Evolutionary conservation across 495 filamentous ascomycete species (phyloP).

Genomic region (Hypoxylon subgilvum): DNA sequence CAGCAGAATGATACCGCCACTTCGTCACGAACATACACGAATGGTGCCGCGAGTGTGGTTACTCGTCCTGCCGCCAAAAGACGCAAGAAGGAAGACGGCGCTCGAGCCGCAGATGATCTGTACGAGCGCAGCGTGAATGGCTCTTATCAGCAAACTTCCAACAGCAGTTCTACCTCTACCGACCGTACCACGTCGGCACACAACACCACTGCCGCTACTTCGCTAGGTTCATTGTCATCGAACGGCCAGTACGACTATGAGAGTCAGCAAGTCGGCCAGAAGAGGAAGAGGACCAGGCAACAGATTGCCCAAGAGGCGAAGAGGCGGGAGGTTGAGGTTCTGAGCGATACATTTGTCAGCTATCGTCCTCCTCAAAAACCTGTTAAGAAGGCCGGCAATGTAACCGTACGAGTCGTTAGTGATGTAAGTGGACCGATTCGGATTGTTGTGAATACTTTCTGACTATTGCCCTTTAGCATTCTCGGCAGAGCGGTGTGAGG

Average conservation of each 20-base stretch:
- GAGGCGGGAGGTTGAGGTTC: conserved; percentile 68
- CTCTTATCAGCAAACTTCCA: conserved; percentile 71
- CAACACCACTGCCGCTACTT: conserved; percentile 89
- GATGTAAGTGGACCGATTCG: conserved; percentile 70
- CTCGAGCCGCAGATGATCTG: conserved; percentile 46
- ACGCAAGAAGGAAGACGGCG: conserved; percentile 55
- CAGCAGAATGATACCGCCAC: conserved; percentile 33
- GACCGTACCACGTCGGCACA: conserved; percentile 84
- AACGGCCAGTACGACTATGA: conserved; percentile 67
- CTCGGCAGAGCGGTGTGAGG: conserved; percentile 59
- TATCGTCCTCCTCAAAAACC: conserved; percentile 88
- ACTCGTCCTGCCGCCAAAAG: conserved; percentile 54
- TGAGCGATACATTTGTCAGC: conserved; percentile 71
- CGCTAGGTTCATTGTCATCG: conserved; percentile 72
- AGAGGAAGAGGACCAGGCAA: conserved; percentile 84
- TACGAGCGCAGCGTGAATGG: conserved; percentile 72
- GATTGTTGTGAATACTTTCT: conserved; percentile 9
- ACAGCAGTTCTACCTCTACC: conserved; percentile 74
- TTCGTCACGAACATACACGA: conserved; percentile 40
- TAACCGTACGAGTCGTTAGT: conserved; percentile 77
- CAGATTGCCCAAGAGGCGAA: conserved; percentile 82
- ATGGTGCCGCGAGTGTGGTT: conserved; percentile 35
- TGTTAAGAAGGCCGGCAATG: conserved; percentile 88
- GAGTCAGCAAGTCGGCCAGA: conserved; percentile 66
- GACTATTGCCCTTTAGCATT: conserved; percentile 44